Conservation (phyloP, 306 rosid genomes). For the Gynostemma pentaphyllum region DNA sequence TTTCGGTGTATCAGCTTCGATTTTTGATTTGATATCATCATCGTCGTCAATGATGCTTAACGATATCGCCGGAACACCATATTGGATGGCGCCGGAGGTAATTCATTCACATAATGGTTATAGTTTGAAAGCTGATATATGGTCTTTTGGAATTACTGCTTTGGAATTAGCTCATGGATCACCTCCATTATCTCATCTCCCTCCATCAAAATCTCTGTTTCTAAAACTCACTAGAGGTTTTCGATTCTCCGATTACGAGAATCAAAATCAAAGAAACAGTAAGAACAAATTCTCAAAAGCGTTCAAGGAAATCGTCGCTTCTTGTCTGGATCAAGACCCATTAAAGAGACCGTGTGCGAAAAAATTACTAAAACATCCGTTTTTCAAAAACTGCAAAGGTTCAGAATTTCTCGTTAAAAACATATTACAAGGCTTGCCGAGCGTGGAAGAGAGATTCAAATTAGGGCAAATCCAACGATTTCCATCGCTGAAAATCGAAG, state of each 20-base stretch:
- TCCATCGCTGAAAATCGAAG: neutral
- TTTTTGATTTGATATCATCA: constrained; percentile 19
- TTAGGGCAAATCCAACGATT: constrained; percentile 12
- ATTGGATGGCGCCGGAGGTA: constrained; percentile 75
- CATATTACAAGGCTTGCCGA: constrained; percentile 35
- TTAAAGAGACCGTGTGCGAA: constrained; percentile 40
- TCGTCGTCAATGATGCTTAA: constrained; percentile 23
- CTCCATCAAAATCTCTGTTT: constrained; percentile 45
- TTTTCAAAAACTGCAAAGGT: constrained; percentile 36
- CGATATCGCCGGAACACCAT: constrained; percentile 44
- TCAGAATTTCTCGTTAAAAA: constrained; percentile 32
- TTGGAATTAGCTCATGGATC: constrained; percentile 57
- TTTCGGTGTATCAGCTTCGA: constrained; percentile 49
- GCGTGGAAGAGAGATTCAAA: constrained; percentile 43
- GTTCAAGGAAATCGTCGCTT: constrained; percentile 56
- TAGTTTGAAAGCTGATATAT: constrained; percentile 52
- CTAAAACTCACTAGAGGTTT: constrained; percentile 39
- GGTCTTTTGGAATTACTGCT: constrained; percentile 61
- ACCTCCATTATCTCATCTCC: constrained; percentile 54
- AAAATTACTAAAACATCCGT: constrained; percentile 36
- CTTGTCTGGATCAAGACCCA: constrained; percentile 56
- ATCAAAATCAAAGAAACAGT: neutral
- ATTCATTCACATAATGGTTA: constrained; percentile 46
- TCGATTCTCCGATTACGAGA: constrained; percentile 38
- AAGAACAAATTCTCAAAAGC: constrained; percentile 33